A percentile compares a stretch with the other conserved stretches of the same genome.
Conservation (phyloP, 345 rosid species). For the Linum trigynum region DNA sequence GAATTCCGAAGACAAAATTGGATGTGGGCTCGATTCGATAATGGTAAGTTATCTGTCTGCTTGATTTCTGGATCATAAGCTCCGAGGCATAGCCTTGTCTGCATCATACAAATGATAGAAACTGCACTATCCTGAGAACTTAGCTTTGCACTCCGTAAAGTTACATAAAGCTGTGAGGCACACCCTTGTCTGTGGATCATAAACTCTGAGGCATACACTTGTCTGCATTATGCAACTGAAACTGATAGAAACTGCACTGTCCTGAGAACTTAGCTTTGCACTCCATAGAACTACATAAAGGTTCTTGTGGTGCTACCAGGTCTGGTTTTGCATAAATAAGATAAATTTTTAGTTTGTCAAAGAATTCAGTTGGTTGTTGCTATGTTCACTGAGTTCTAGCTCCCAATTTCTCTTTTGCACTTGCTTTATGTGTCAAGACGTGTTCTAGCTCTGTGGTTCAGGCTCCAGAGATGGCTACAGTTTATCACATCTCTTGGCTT, state of each 20-base stretch:
- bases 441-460: neutral
- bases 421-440: neutral
- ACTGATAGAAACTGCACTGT: too few relatives aligned
- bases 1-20: conserved; percentile 69
- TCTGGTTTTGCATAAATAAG: neutral
- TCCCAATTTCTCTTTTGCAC: neutral
- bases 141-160: neutral
- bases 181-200: too few relatives aligned
- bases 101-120: neutral
- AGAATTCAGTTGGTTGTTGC: neutral
- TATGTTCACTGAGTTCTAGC: neutral
- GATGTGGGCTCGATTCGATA: conserved; percentile 62
- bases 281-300: too few relatives aligned
- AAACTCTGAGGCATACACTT: too few relatives aligned
- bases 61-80: neutral
- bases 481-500: neutral
- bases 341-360: neutral
- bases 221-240: too few relatives aligned
- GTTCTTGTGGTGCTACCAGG: too few relatives aligned
- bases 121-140: neutral
- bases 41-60: conserved; percentile 40
- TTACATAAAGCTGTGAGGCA: too few relatives aligned
- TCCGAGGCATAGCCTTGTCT: neutral
- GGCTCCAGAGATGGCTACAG: neutral
- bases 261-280: too few relatives aligned